phyloP scores from a whole-genome alignment of 164 flowering plant genomes.

The Cinnamomum micranthum region DNA sequence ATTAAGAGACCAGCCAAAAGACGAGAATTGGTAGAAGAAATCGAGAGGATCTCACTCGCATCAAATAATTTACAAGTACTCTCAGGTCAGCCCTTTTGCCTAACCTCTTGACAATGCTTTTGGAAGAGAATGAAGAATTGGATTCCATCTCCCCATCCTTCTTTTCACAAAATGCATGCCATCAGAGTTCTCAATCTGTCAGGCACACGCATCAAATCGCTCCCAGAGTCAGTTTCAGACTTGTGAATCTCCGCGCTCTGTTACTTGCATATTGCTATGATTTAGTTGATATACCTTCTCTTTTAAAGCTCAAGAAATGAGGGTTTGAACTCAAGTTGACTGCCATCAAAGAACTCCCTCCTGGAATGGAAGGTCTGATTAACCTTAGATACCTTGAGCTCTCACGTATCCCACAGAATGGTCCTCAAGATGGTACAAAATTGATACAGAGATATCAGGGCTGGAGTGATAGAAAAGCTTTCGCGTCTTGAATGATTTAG shows the following conservation, averaged over 20 bases:
- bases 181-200: conserved; percentile 1
- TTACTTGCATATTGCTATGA: background rate
- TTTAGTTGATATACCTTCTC: background rate
- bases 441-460: too few relatives aligned
- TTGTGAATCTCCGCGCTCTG: background rate
- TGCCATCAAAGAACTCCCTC: background rate
- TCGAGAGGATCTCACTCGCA: background rate
- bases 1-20: background rate
- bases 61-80: background rate
- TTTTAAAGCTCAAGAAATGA: conserved; percentile 3
- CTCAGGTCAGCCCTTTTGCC: background rate
- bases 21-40: background rate
- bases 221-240: background rate
- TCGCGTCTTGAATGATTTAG: background rate
- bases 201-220: background rate
- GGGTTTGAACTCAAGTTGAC: background rate
- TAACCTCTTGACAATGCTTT: background rate
- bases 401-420: background rate
- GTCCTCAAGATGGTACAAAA: too few relatives aligned
- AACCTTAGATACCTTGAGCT: background rate
- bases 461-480: background rate
- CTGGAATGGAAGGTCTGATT: background rate
- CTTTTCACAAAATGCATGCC: background rate
- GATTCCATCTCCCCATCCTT: background rate
- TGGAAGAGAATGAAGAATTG: background rate